Conservation (phyloP, 2,329 filamentous ascomycete species). For the Pseudogymnoascus sp. region DNA sequence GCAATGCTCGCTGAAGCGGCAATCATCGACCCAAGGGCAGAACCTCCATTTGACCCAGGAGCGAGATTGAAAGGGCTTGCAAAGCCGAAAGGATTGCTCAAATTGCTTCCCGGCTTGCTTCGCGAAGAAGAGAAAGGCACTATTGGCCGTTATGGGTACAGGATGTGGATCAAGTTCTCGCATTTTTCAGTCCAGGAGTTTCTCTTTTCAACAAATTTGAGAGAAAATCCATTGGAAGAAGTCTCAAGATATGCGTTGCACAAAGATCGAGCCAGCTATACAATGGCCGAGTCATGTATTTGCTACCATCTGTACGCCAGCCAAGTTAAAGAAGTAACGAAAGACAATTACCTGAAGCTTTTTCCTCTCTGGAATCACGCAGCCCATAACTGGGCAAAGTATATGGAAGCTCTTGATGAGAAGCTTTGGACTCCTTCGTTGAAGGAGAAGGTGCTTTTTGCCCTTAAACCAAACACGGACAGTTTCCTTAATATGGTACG, state of each 20-base stretch:
- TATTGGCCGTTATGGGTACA: neutral
- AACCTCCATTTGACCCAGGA: neutral
- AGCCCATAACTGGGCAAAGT: neutral
- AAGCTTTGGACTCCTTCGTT: neutral
- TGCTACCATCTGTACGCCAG: neutral
- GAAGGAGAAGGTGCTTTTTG: neutral
- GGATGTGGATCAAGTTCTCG: neutral
- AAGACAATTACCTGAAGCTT: neutral
- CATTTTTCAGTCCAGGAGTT: neutral
- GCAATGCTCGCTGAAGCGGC: neutral
- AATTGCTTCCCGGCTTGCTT: neutral
- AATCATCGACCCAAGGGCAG: neutral
- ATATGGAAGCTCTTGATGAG: neutral
- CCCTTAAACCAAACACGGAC: neutral
- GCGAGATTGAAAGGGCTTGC: neutral
- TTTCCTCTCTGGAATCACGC: neutral
- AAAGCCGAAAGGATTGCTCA: neutral
- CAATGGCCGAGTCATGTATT: neutral
- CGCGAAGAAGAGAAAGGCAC: neutral
- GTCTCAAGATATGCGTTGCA: neutral
- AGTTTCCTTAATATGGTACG: neutral
- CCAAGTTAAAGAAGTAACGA: neutral
- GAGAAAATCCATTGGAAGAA: neutral
- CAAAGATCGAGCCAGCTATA: neutral
- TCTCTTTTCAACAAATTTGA: neutral